Evolutionary conservation across 495 filamentous ascomycete genomes (phyloP).

Genomic region (Trichoderma orchidacearum): DNA sequence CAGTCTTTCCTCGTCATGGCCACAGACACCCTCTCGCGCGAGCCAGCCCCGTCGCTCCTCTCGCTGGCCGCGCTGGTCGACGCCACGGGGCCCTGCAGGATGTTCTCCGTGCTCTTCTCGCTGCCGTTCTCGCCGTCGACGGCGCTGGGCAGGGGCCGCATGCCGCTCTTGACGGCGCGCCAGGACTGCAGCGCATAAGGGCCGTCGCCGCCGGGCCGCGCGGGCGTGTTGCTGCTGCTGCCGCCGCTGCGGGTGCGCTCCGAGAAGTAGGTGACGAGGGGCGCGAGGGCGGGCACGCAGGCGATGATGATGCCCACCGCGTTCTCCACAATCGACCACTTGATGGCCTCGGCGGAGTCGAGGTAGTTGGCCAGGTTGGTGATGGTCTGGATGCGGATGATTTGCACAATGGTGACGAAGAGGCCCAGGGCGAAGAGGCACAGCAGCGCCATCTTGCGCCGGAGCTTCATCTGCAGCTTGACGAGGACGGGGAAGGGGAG

Average conservation of each 20-base stretch:
- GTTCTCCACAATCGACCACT: slow-evolving; percentile 39
- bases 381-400: slow-evolving; percentile 39
- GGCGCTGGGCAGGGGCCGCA: slow-evolving; percentile 8
- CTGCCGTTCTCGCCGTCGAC: not conserved
- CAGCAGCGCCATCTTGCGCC: slow-evolving; percentile 27
- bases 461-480: slow-evolving; percentile 21
- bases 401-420: slow-evolving; percentile 40
- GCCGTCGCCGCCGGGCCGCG: slow-evolving; percentile 23
- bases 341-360: slow-evolving; percentile 29
- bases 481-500: slow-evolving; percentile 38
- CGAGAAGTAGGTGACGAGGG: slow-evolving; percentile 29
- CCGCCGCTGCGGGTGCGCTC: slow-evolving; percentile 10
- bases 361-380: slow-evolving; percentile 25
- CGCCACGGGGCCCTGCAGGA: not conserved
- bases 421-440: slow-evolving; percentile 35
- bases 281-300: slow-evolving; percentile 35
- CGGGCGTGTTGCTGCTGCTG: slow-evolving; percentile 24
- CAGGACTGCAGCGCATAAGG: slow-evolving; percentile 12
- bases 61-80: not conserved
- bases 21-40: not conserved
- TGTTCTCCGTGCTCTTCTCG: not conserved
- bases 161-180: slow-evolving; percentile 6
- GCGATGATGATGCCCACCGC: slow-evolving; percentile 37
- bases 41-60: not conserved
- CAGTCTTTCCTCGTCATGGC: not conserved